phyloP scores from a whole-genome alignment of 352 stramenopile genomes.

The Albugo laibachii region DNA sequence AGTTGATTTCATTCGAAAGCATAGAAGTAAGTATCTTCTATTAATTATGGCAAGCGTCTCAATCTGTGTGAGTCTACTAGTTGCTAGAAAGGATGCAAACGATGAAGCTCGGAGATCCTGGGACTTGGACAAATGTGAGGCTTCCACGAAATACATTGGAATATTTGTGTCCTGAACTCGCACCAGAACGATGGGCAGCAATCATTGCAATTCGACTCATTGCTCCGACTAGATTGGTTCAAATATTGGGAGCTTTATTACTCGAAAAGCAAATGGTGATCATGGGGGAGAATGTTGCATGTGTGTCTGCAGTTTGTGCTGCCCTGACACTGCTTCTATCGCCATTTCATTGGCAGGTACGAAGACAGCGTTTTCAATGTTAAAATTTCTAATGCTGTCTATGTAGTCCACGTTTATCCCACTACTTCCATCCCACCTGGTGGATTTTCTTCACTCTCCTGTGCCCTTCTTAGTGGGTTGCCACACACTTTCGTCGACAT shows the following conservation, averaged over 20 bases:
- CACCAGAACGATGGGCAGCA: constrained; percentile 45
- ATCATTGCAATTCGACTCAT: constrained; percentile 44
- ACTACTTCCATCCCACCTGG: constrained; percentile 33
- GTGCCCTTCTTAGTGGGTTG: constrained; percentile 62
- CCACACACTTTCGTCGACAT: constrained; percentile 15
- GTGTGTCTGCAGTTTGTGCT: constrained; percentile 45
- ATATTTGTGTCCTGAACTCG: constrained; percentile 26
- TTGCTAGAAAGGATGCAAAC: constrained; percentile 37
- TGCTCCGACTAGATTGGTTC: constrained; percentile 32
- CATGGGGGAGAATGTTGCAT: constrained; percentile 41
- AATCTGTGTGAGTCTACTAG: constrained; percentile 8
- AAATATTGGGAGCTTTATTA: constrained; percentile 42
- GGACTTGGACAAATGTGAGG: constrained; percentile 30
- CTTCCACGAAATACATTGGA: constrained; percentile 42
- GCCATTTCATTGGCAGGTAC: constrained; percentile 67
- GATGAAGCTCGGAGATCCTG: constrained; percentile 46
- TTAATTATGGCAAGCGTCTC: not conserved
- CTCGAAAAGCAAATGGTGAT: constrained; percentile 71
- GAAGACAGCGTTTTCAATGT: not conserved
- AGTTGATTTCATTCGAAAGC: not conserved
- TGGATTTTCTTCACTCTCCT: constrained; percentile 70
- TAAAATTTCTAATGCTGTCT: constrained; percentile 1
- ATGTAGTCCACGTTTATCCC: constrained; percentile 71
- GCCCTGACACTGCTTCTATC: constrained; percentile 42
- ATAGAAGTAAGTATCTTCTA: not conserved